Percentiles rank a stretch among this genome's conserved stretches.
phyloP scores from a whole-genome alignment of 805 yeast species.

The Lipomyces mesembrius region DNA sequence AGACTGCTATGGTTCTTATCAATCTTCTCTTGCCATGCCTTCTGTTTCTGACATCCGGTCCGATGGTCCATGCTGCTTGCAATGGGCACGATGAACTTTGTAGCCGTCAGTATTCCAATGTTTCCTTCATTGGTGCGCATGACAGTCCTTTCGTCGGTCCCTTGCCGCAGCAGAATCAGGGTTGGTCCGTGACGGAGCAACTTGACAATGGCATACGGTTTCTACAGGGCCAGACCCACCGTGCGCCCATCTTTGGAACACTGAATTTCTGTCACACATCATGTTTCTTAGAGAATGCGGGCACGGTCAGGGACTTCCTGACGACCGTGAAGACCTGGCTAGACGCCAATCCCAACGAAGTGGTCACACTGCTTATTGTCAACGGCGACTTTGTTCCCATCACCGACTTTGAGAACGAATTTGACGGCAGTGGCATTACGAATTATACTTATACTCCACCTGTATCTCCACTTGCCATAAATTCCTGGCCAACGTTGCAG shows the following conservation, averaged over 20 bases:
- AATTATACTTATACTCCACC: not conserved
- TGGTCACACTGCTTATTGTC: not conserved
- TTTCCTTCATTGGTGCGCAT: too few species aligned
- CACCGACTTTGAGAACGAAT: not conserved
- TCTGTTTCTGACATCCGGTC: too few species aligned
- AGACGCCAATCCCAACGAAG: constrained; percentile 3
- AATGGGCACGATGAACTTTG: too few species aligned
- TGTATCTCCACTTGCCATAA: not conserved
- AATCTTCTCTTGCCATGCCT: too few species aligned
- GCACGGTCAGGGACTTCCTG: not conserved
- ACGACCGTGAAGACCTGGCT: not conserved
- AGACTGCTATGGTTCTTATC: too few species aligned
- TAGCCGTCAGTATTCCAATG: too few species aligned
- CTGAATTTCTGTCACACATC: not conserved
- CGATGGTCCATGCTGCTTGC: too few species aligned
- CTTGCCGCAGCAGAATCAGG: not conserved
- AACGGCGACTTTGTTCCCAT: constrained; percentile 1
- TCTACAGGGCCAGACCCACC: constrained; percentile 4
- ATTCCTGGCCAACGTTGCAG: not conserved
- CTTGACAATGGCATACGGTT: constrained; percentile 2
- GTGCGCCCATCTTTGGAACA: not conserved
- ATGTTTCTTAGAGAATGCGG: not conserved
- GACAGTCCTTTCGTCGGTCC: too few species aligned
- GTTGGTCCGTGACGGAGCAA: not conserved
- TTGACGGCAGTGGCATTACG: not conserved